A percentile compares a stretch with the other conserved stretches of the same genome.
Conservation (phyloP, 1,139 yeast genomes). For the Nakaseomyces uthaithaninus region DNA sequence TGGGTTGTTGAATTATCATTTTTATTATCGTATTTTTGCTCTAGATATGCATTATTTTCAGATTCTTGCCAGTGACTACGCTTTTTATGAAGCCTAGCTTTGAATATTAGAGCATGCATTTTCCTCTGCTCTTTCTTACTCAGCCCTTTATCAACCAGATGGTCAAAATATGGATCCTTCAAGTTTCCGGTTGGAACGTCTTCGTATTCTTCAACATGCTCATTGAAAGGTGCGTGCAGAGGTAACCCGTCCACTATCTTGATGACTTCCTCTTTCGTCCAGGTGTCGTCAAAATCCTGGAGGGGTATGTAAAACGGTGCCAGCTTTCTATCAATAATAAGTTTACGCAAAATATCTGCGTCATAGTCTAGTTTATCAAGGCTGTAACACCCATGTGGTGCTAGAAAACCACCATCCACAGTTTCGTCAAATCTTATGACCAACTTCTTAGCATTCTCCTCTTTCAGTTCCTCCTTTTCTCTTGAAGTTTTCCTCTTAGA, state of each 20-base stretch:
- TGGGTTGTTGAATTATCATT: conserved; percentile 7
- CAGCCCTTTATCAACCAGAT: conserved; percentile 42
- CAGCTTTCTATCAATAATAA: conserved; percentile 57
- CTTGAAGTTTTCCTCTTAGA: conserved; percentile 35
- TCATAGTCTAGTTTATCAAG: conserved; percentile 67
- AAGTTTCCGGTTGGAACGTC: conserved; percentile 43
- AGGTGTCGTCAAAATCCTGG: conserved; percentile 65
- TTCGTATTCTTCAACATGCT: conserved; percentile 40
- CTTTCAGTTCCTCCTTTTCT: conserved; percentile 47
- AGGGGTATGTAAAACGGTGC: conserved; percentile 92
- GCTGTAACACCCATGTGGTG: conserved; percentile 82
- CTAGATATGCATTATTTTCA: conserved; percentile 44
- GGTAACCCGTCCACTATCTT: conserved; percentile 46
- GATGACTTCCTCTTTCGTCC: conserved; percentile 68
- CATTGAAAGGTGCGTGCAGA: conserved; percentile 53
- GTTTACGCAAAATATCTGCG: conserved; percentile 56
- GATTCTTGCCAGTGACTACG: conserved; percentile 46
- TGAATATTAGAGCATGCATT: conserved; percentile 50
- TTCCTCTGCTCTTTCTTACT: conserved; percentile 39
- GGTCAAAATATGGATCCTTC: conserved; percentile 29
- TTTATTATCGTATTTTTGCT: conserved; percentile 30
- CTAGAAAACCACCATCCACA: conserved; percentile 74
- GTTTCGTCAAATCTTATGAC: conserved; percentile 51
- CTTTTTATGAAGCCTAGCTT: conserved; percentile 39
- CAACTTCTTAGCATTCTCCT: conserved; percentile 47